phyloP scores from a whole-genome alignment of 345 rosid species.

The Salix arbutifolia region DNA sequence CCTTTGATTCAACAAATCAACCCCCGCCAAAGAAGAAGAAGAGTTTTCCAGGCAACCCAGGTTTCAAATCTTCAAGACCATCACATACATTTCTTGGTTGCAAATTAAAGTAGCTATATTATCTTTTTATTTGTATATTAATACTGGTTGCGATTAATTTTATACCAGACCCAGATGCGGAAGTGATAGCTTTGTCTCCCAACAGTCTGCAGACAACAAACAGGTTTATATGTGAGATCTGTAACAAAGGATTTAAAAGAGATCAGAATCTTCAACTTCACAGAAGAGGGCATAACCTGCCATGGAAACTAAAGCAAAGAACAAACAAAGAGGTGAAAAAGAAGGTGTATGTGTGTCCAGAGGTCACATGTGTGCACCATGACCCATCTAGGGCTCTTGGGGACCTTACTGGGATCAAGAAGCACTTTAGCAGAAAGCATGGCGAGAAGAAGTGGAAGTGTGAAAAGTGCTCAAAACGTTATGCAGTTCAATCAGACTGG shows the following conservation, averaged over 20 bases:
- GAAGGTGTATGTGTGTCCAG: constrained; percentile 61
- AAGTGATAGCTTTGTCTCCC: constrained; percentile 57
- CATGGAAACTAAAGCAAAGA: constrained; percentile 64
- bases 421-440: constrained; percentile 56
- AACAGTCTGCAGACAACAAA: constrained; percentile 42
- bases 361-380: constrained; percentile 48
- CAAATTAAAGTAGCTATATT: background rate
- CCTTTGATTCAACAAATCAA: constrained; percentile 40
- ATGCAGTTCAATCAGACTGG: constrained; percentile 67
- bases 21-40: constrained; percentile 45
- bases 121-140: background rate
- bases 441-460: constrained; percentile 72
- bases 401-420: constrained; percentile 65
- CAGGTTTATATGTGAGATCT: constrained; percentile 59
- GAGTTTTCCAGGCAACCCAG: constrained; percentile 60
- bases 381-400: constrained; percentile 62
- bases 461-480: constrained; percentile 53
- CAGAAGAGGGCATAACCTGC: constrained; percentile 61
- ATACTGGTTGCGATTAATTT: background rate
- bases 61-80: constrained; percentile 12
- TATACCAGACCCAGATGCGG: constrained; percentile 54
- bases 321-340: constrained; percentile 41
- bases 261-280: constrained; percentile 73
- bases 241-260: constrained; percentile 61
- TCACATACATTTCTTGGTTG: background rate